phyloP scores from a whole-genome alignment of 257 asterid species.

The Sherardia arvensis region DNA sequence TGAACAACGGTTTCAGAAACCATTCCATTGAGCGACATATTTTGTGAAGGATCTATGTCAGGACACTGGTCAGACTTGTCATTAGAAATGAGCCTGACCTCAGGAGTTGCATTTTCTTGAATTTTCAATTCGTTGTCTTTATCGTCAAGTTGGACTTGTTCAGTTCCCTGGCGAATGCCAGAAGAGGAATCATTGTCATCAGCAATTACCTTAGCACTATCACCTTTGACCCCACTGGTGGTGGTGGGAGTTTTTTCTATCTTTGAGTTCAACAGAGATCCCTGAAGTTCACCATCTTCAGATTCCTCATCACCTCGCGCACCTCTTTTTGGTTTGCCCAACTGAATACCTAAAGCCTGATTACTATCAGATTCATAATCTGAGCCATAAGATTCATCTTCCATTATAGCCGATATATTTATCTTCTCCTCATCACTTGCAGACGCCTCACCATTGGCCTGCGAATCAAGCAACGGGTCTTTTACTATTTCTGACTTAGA shows the following conservation, averaged over 20 bases:
- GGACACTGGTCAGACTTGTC: slow-evolving; percentile 22
- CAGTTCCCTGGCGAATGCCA: slow-evolving; percentile 21
- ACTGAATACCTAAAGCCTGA: slow-evolving; percentile 19
- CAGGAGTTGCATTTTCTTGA: slow-evolving; percentile 19
- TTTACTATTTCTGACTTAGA: slow-evolving; percentile 20
- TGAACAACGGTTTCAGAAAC: slow-evolving; percentile 24
- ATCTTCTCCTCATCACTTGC: slow-evolving; percentile 43
- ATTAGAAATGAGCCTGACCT: slow-evolving; percentile 14
- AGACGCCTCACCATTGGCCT: slow-evolving; percentile 26
- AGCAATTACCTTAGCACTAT: slow-evolving; percentile 9
- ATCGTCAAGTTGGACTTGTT: slow-evolving; percentile 17
- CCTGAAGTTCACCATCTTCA: slow-evolving; percentile 92
- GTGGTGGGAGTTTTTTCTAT: slow-evolving; percentile 21
- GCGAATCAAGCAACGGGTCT: slow-evolving; percentile 21
- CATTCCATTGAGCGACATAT: slow-evolving; percentile 18
- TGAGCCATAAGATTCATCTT: slow-evolving; percentile 44
- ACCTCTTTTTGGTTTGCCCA: slow-evolving; percentile 16
- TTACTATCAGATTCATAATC: slow-evolving; percentile 49
- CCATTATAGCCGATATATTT: slow-evolving; percentile 32
- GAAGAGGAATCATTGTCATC: slow-evolving; percentile 19
- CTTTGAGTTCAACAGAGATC: slow-evolving; percentile 26
- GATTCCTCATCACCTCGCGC: slow-evolving; percentile 59
- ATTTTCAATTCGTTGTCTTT: slow-evolving; percentile 17
- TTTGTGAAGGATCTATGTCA: slow-evolving; percentile 21
- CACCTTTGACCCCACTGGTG: slow-evolving; percentile 22